Evolutionary conservation across 192 early-diverging fungal genomes (phyloP), one percentile per base, ranked within the genome.

Genomic region (Spinellus fusiger): DNA sequence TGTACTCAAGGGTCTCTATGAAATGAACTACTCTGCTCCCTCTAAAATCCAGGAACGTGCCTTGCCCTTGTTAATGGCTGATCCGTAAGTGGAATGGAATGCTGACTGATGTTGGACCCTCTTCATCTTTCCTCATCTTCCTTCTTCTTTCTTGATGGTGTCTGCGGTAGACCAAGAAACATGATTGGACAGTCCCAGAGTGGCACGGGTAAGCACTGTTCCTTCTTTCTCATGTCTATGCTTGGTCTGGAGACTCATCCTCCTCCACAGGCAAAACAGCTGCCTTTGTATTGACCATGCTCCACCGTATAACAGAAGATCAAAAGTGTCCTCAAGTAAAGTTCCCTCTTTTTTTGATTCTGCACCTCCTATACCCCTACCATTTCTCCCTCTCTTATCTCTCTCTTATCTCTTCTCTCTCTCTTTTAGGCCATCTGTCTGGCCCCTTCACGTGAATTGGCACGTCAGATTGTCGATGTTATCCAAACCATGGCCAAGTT

Each of bases 101-200:
- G 22, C 13, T n/a, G 3, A 25, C 16, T 33, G 15, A n/a, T 0
- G 3, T 12, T 18, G 27, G 26, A 16, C 10, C 4, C 35, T 52
- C 15, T 56, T 13, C 48, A 25, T n/a, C 63, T 48, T 28, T 2
- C 22, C 5, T 26, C 6, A 8, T 34, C 20, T 29, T 22, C 5
- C 37, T 12, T 9, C 34, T 31, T 5, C 18, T 25, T 38, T 2
- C 9, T 20, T 46, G 3, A 27, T 2, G 1, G 25, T 53, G 27
- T 53, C 31, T 23, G 23, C 4, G 18, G 51, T 62, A 83, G 81
- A 13, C 86, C 94, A 9, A 82, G 77, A 60, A 97, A 98, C 70
- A 88, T 98, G 91, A 95, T 98, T 64, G 96, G 90, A 0, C 96
- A 98, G 77, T 96, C 94, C 49, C 95, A 97, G 70, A 93, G 91